phyloP scores from a whole-genome alignment of 176 grass and related monocot species.

The Ampelocalamus luodianensis region DNA sequence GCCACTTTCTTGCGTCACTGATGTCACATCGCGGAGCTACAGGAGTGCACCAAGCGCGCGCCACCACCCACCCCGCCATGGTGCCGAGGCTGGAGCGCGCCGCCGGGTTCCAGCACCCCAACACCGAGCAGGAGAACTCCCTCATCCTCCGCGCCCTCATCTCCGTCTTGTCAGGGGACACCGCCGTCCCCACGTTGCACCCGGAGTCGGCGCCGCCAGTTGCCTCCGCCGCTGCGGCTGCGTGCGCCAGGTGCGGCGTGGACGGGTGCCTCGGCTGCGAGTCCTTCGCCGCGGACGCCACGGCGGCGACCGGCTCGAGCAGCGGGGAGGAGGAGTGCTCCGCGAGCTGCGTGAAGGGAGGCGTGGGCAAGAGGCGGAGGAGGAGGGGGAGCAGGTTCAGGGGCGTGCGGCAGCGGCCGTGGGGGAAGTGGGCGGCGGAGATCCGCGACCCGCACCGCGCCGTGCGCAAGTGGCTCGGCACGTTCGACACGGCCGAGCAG shows the following conservation, averaged over 20 bases:
- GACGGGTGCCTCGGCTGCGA: slow-evolving; percentile 61
- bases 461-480: slow-evolving; percentile 88
- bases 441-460: slow-evolving; percentile 80
- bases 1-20: slow-evolving; percentile 8
- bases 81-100: slow-evolving; percentile 55
- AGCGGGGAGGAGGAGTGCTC: slow-evolving; percentile 33
- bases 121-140: slow-evolving; percentile 71
- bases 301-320: slow-evolving; percentile 22
- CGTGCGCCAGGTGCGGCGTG: slow-evolving; percentile 52
- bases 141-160: slow-evolving; percentile 76
- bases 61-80: slow-evolving; percentile 42
- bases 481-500: slow-evolving; percentile 77
- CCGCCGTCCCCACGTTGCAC: slow-evolving; percentile 9
- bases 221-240: background rate
- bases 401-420: slow-evolving; percentile 73
- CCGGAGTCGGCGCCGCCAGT: background rate
- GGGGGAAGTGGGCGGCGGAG: slow-evolving; percentile 91
- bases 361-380: slow-evolving; percentile 50
- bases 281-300: background rate
- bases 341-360: background rate
- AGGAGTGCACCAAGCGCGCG: background rate
- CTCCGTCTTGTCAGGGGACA: slow-evolving; percentile 65
- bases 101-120: slow-evolving; percentile 61
- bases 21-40: background rate
- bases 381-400: slow-evolving; percentile 54